Evolutionary conservation across 2,329 filamentous ascomycete species (phyloP).

Genomic region (Talaromyces sp.): DNA sequence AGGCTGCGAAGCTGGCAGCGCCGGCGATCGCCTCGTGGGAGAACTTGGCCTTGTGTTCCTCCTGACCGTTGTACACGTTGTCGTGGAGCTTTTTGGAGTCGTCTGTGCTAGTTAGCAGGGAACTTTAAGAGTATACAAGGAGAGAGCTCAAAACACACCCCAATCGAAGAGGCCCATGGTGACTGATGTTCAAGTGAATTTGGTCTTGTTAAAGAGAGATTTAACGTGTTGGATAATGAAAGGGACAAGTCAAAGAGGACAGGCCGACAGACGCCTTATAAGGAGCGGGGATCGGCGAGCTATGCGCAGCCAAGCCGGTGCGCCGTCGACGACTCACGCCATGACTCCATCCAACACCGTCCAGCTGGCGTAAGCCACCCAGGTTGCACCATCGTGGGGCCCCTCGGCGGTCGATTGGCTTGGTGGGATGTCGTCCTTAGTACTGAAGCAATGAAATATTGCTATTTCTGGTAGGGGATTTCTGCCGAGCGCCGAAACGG

Average conservation of each 20-base stretch:
- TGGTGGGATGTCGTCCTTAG: background rate
- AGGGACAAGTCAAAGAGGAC: background rate
- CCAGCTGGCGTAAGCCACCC: background rate
- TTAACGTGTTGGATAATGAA: background rate
- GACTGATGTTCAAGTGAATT: background rate
- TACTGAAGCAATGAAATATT: too few relatives aligned
- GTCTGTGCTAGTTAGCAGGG: conserved; percentile 29
- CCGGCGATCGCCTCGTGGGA: conserved; percentile 71
- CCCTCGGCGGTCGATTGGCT: background rate
- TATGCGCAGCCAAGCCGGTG: background rate
- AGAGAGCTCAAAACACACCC: conserved; percentile 2
- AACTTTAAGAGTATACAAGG: background rate
- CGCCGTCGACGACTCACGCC: background rate
- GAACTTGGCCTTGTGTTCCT: conserved; percentile 57
- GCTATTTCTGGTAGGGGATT: background rate
- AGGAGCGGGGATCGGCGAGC: background rate
- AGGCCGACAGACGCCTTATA: background rate
- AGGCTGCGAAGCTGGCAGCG: conserved; percentile 71
- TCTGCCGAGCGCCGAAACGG: background rate
- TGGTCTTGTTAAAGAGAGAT: background rate
- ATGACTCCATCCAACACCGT: background rate
- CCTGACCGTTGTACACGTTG: conserved; percentile 46
- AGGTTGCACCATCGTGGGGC: background rate
- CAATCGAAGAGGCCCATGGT: conserved; percentile 13
- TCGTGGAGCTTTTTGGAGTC: conserved; percentile 51